Conservation (phyloP, 148 eudicot genomes). For the Chenopodium formosanum region DNA sequence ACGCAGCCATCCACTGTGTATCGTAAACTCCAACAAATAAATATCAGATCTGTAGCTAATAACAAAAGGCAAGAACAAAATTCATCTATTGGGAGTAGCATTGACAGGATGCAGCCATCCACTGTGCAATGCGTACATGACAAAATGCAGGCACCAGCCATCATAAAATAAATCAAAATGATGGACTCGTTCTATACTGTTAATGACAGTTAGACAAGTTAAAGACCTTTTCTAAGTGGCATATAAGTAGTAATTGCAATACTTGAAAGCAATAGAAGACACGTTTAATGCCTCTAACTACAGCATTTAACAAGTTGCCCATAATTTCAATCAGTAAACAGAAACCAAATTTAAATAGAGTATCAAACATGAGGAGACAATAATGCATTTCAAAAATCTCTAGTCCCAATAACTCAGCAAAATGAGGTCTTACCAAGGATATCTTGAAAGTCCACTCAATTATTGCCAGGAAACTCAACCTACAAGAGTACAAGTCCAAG, state of each 20-base stretch:
- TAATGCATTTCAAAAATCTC: conserved; percentile 12
- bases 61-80: neutral
- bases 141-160: neutral
- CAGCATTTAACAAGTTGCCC: conserved; percentile 10
- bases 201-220: neutral
- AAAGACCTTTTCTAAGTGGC: conserved; percentile 1
- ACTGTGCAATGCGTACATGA: neutral
- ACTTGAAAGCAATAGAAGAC: neutral
- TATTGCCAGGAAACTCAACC: conserved; percentile 24
- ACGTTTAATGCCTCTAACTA: neutral
- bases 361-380: conserved; percentile 20
- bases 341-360: conserved; percentile 16
- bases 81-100: neutral
- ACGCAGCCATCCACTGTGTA: neutral
- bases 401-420: conserved; percentile 22
- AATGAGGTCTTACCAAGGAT: conserved; percentile 30
- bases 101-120: neutral
- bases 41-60: neutral
- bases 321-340: neutral
- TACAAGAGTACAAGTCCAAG: conserved; percentile 87
- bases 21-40: neutral
- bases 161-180: neutral
- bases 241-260: neutral
- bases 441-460: conserved; percentile 6
- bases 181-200: neutral